Base-by-base conservation (phyloP, 1,139 yeast species). In the Saccharomyces hybrid region DNA sequence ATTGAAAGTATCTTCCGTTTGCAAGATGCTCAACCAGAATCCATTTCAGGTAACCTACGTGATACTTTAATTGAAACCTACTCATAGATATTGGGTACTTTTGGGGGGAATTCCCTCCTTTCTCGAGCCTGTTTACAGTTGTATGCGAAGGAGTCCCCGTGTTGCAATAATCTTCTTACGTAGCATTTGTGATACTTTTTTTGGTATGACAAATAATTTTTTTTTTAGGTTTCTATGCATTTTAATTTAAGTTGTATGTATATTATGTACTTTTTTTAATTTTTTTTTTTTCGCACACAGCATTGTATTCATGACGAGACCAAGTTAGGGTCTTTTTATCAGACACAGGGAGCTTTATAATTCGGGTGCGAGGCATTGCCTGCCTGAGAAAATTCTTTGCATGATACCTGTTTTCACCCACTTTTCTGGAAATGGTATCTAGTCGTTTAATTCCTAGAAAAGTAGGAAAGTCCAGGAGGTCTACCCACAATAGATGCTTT, bases 1-100 rank as follows among this genome's bases (percentile, higher is more conserved):
- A 82, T 95, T 63, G 99, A 95, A 76, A 87, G 96, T 70, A 95
- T 95, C 64, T 95, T 93, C 82, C 86, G 89, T 74, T 78, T 88
- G 66, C 93, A 87, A 73, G 96, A 88, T 68, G 91, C 89, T 60
- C 88, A 85, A 70, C 95, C 95, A 59, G 93, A 87, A 60, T 79
- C 89, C 55, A 88, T 88, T 62, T 80, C 88, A 57, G 88, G 89
- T 64, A 82, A 85, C 75, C 80, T 88, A 75, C 86, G 96, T 76
- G 96, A 88, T 69, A 88, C 96, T 56, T 81, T 88, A 74, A 88
- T 88, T 70, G 96, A 88, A 78, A 88, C 96, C 52, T 88, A 88
- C 74, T 74, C 78, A 53, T 75, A 64, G 59, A 44, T 27, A 14
- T 28, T 47, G 11, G 34, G 49, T 28, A 14, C n/a, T 47, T 14